phyloP scores from a whole-genome alignment of 768 basidiomycete genomes.

The Kwoniella heveanensis region DNA sequence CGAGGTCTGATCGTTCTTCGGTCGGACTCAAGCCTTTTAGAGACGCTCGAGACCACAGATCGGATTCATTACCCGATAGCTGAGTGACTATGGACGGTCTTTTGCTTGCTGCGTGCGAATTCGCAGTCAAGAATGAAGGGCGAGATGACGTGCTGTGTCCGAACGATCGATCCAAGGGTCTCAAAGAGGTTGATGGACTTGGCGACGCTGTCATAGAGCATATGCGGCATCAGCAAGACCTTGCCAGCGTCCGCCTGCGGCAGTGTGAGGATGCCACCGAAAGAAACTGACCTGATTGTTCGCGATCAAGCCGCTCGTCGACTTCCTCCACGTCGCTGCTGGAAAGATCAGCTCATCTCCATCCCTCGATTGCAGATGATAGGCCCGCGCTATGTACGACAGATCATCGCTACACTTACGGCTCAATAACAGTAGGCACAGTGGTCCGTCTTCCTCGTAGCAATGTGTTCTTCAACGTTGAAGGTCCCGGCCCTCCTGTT shows the following conservation, averaged over 20 bases:
- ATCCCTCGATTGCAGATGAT: background rate
- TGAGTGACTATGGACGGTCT: constrained; percentile 39
- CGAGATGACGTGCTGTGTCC: constrained; percentile 15
- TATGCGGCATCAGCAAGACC: background rate
- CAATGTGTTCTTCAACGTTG: constrained; percentile 18
- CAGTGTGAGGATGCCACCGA: too few relatives aligned
- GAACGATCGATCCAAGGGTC: constrained; percentile 16
- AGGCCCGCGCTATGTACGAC: too few relatives aligned
- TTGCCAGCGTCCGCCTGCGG: too few relatives aligned
- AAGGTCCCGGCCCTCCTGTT: constrained; percentile 35
- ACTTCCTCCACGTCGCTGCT: constrained; percentile 41
- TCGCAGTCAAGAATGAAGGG: constrained; percentile 28
- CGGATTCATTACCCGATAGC: constrained; percentile 36
- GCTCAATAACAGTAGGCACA: constrained; percentile 43
- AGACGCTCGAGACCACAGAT: constrained; percentile 17
- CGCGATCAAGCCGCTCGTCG: constrained; percentile 29
- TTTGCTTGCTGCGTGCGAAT: constrained; percentile 25
- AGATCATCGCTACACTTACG: too few relatives aligned
- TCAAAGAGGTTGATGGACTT: constrained; percentile 21
- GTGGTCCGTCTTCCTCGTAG: constrained; percentile 30
- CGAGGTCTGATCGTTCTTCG: constrained; percentile 16
- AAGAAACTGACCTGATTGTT: constrained; percentile 19
- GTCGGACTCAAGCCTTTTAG: constrained; percentile 11
- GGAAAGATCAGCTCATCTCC: background rate
- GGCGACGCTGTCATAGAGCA: constrained; percentile 22